A percentile compares a stretch with the other conserved stretches of the same genome.
Conservation (phyloP, 2,329 filamentous ascomycete species). For the Pestalotiopsis sp. region DNA sequence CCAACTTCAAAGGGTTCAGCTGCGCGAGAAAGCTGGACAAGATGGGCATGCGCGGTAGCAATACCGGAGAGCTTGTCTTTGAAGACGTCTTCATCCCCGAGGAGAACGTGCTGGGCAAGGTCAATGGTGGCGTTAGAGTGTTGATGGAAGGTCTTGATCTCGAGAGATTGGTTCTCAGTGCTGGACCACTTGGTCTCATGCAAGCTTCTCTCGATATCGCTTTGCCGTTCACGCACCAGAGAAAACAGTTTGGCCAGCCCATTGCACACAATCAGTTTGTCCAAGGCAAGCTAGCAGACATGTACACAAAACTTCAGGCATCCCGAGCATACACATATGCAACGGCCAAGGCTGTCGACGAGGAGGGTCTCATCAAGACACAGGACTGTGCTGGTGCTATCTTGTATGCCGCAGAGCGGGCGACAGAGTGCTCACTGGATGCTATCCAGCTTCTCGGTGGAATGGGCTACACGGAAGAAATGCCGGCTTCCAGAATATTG, state of each 20-base stretch:
- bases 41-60: conserved; percentile 95
- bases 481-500: conserved; percentile 82
- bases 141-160: conserved; percentile 96
- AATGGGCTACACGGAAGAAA: conserved; percentile 95
- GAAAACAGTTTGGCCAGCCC: conserved; percentile 83
- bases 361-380: conserved; percentile 70
- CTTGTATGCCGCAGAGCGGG: conserved; percentile 86
- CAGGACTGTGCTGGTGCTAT: conserved; percentile 96
- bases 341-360: conserved; percentile 79
- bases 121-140: conserved; percentile 84
- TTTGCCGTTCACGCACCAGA: conserved; percentile 84
- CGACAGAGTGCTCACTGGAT: conserved; percentile 83
- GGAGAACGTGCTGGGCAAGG: conserved; percentile 75
- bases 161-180: conserved; percentile 86
- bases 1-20: conserved; percentile 71
- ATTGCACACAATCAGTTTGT: conserved; percentile 92
- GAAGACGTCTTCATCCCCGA: conserved; percentile 86
- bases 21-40: conserved; percentile 93
- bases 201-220: conserved; percentile 81
- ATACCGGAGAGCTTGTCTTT: conserved; percentile 92
- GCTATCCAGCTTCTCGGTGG: conserved; percentile 91
- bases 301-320: conserved; percentile 92
- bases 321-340: conserved; percentile 84
- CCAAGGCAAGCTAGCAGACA: conserved; percentile 90
- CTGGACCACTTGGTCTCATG: conserved; percentile 92